Base-by-base conservation (phyloP, 2,329 filamentous ascomycete genomes). In the Grosmannia penicillata region DNA sequence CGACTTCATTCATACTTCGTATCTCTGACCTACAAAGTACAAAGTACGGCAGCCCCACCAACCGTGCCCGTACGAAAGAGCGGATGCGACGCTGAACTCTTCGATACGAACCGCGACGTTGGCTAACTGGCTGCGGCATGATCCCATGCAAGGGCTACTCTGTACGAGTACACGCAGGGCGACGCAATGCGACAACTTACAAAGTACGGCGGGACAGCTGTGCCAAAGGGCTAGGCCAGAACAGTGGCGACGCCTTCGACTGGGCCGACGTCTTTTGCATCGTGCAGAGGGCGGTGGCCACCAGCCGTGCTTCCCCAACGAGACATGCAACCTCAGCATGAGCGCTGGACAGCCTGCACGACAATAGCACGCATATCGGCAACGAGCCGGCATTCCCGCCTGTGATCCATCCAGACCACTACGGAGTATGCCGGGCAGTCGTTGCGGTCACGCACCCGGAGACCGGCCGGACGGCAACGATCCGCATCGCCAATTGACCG, bases 51-150 rank as follows among this genome's bases (percentile, higher is more conserved):
- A n/a, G n/a, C n/a, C n/a, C n/a, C n/a, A n/a, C n/a, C n/a, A n/a
- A n/a, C n/a, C n/a, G n/a, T n/a, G n/a, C n/a, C n/a, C n/a, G n/a
- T n/a, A n/a, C n/a, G n/a, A n/a, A n/a, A n/a, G n/a, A n/a, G n/a
- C n/a, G n/a, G n/a, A n/a, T n/a, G n/a, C n/a, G n/a, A n/a, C n/a
- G n/a, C n/a, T n/a, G n/a, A n/a, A n/a, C n/a, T n/a, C n/a, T n/a
- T 86, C 15, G 79, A 84, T 42, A 82, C 72, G 1, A 86, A 84
- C 47, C 64, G 65, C 23, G 67, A 81, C 47, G 66, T 78, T 46
- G 81, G 81, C 1, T 83, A 75, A 60, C 58, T 86, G 81, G 86
- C 51, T 84, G 79, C 45, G 70, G 78, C 26, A 84, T 85, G 79
- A 75, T 68, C n/a, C 63, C 84, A 2, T 81, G 72, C 52, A 81